These are phyloP conservation scores for Trypanosoma conorhini DNA, from an alignment of 208 protist species.

Conservation along the genomic window DNA sequence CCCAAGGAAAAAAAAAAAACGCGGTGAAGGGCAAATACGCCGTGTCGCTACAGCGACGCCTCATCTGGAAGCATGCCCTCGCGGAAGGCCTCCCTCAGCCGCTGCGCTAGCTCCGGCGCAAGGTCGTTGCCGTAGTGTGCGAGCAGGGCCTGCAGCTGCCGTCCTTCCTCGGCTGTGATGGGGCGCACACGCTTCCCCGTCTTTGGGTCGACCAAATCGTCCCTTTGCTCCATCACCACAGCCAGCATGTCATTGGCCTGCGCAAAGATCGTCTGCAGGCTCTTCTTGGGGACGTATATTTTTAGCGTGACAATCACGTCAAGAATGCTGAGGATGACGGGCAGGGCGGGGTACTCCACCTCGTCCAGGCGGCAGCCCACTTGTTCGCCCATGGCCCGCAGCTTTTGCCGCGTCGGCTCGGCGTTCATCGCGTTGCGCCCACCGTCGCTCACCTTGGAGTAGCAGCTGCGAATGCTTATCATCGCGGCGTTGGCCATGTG, in stretches of 20 bases:
- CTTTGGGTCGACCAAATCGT: constrained; percentile 73
- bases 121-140: constrained; percentile 82
- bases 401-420: constrained; percentile 83
- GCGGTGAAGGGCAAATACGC: background rate
- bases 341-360: constrained; percentile 63
- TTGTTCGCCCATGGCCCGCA: constrained; percentile 86
- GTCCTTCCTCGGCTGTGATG: constrained; percentile 83
- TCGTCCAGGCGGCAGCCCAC: constrained; percentile 80
- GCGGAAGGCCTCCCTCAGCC: constrained; percentile 69
- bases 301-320: constrained; percentile 84
- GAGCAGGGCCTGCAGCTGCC: constrained; percentile 82
- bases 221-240: constrained; percentile 65
- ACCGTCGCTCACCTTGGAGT: constrained; percentile 70
- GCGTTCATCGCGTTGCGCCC: constrained; percentile 83
- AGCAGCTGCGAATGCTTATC: constrained; percentile 70
- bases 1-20: background rate
- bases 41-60: constrained; percentile 50
- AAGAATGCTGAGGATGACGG: constrained; percentile 61
- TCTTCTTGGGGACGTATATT: constrained; percentile 90
- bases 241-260: constrained; percentile 72
- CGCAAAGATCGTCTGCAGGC: constrained; percentile 67
- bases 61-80: constrained; percentile 86
- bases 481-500: constrained; percentile 83
- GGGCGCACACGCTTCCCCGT: constrained; percentile 64
- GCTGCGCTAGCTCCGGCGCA: constrained; percentile 50